Evolutionary conservation across 805 yeast genomes (phyloP).

Genomic region (Yamadazyma laniorum): DNA sequence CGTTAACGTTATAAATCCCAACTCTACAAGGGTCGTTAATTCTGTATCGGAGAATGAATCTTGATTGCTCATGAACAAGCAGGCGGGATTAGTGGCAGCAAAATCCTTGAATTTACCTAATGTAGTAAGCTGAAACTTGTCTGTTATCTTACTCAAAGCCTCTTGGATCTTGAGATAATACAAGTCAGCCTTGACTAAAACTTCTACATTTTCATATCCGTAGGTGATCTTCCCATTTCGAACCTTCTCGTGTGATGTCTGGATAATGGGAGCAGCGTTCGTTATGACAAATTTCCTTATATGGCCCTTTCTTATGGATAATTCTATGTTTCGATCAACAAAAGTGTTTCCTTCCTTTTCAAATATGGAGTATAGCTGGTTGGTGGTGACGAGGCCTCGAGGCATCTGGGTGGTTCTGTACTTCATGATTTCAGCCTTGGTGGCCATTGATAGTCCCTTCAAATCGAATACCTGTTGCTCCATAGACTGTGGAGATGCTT

Average conservation of each 20-base stretch:
- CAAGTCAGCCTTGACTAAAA: slow-evolving; percentile 25
- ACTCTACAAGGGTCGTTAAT: slow-evolving; percentile 31
- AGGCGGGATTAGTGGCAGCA: slow-evolving; percentile 24
- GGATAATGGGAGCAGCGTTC: slow-evolving; percentile 45
- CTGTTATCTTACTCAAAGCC: slow-evolving; percentile 7
- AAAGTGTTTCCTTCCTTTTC: slow-evolving; percentile 45
- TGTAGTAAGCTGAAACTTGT: slow-evolving; percentile 12
- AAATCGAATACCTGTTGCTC: slow-evolving; percentile 35
- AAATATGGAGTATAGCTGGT: slow-evolving; percentile 50
- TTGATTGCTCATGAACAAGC: slow-evolving; percentile 23
- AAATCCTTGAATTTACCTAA: slow-evolving; percentile 23
- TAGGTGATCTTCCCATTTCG: slow-evolving; percentile 38
- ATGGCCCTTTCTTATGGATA: slow-evolving; percentile 32
- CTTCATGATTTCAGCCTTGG: slow-evolving; percentile 37
- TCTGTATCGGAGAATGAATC: slow-evolving; percentile 25
- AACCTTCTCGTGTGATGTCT: slow-evolving; percentile 30
- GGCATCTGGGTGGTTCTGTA: slow-evolving; percentile 37
- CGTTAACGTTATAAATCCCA: slow-evolving; percentile 46
- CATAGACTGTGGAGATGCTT: slow-evolving; percentile 11
- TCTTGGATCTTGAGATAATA: slow-evolving; percentile 18
- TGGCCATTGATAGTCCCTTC: slow-evolving; percentile 30
- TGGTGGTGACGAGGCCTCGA: slow-evolving; percentile 37
- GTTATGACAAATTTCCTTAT: slow-evolving; percentile 41
- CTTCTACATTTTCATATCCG: slow-evolving; percentile 44
- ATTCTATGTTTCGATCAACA: slow-evolving; percentile 47